phyloP scores from a whole-genome alignment of 768 basidiomycete genomes.

The Nidularia pulvinata region DNA sequence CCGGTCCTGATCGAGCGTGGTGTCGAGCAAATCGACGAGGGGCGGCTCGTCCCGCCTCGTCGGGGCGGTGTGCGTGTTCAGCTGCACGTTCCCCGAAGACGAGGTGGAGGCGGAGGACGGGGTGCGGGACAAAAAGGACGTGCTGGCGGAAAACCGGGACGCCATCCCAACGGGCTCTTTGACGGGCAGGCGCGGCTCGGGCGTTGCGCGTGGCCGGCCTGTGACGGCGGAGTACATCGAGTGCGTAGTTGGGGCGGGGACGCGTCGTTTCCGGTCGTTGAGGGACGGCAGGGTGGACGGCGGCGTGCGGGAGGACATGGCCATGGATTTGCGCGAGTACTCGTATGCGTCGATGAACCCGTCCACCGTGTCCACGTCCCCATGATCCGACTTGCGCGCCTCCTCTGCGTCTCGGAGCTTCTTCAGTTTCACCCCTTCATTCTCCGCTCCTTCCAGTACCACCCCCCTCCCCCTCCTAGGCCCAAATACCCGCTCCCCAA shows the following conservation, averaged over 20 bases:
- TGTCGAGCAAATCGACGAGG: conserved; percentile 22
- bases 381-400: conserved; percentile 48
- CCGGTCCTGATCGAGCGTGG: too few relatives aligned
- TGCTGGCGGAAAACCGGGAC: conserved; percentile 44
- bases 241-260: background rate
- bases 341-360: conserved; percentile 51
- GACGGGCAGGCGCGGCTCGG: conserved; percentile 77
- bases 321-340: conserved; percentile 39
- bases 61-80: too few relatives aligned
- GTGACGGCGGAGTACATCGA: conserved; percentile 73
- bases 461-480: conserved; percentile 20
- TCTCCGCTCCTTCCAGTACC: conserved; percentile 4
- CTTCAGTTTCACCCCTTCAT: background rate
- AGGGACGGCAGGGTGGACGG: conserved; percentile 44
- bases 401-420: conserved; percentile 32
- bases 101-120: too few relatives aligned
- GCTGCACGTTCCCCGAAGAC: too few relatives aligned
- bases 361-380: conserved; percentile 39
- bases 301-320: too few relatives aligned
- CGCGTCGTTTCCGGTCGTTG: conserved; percentile 10
- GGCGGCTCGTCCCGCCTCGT: conserved; percentile 1
- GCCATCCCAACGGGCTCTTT: conserved; percentile 29
- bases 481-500: conserved; percentile 62
- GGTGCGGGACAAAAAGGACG: conserved; percentile 34
- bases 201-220: conserved; percentile 54